Evolutionary conservation across 176 grass and related monocot species (phyloP), one percentile per base, ranked within the genome.

Genomic region (Ampelocalamus luodianensis): DNA sequence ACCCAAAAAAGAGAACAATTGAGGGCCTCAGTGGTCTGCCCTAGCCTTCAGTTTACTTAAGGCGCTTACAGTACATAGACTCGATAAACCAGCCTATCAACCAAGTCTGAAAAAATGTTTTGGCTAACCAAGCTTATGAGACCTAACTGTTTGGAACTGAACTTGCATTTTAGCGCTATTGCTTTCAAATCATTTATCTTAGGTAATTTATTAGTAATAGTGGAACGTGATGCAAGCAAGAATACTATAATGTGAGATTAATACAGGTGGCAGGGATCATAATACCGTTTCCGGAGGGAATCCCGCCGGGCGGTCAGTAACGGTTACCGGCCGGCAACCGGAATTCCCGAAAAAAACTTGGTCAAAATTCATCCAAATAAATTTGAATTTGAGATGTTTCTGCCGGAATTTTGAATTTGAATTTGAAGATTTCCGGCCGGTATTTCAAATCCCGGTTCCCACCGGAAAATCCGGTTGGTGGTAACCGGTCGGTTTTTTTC

Each of bases 101-200:
- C 14, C 0, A 60, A 40, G 34, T 70, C 53, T 9, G 2, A 40
- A 49, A 61, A 44, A n/a, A 74, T 23, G n/a, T 46, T 34, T 80
- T 69, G 6, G n/a, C 46, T 71, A 65, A 82, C 42, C 8, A 20
- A 32, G 40, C 11, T 46, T 69, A 65, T 8, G 11, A 78, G 10
- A 49, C 22, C n/a, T 43, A 55, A 64, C 58, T 64, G 62, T 82
- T 76, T 26, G 8, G 44, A 53, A 62, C 15, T 56, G 10, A 45
- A 74, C 15, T 14, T 27, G 17, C 75, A 73, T 53, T 86, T 1
- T 65, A 87, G 58, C 43, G 34, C 5, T 23, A 61, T 53, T 80
- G 16, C 22, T 39, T 65, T 1, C 16, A 24, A 64, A 71, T 5
- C 4, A 17, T 54, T 44, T 27, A 7, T 22, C 3, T 68, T 62